Percentiles rank a stretch among this genome's conserved stretches.
These are phyloP conservation scores for Termitomyces sp. DNA, from an alignment of 768 basidiomycete species.

Conservation along the genomic window DNA sequence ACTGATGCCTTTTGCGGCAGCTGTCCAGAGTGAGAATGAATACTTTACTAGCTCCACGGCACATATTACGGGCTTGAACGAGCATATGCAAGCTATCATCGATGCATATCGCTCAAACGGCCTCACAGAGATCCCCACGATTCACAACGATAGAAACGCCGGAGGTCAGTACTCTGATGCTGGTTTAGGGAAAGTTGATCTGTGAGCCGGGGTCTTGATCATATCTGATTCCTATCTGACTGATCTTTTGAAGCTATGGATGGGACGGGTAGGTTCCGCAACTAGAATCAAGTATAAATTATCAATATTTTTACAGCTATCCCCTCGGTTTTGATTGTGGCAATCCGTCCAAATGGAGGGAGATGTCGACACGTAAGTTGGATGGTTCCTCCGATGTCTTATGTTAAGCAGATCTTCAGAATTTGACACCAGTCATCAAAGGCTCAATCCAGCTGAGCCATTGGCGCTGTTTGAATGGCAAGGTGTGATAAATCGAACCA, in stretches of 20 bases:
- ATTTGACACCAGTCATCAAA: constrained; percentile 28
- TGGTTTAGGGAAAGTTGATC: constrained; percentile 32
- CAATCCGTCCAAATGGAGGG: constrained; percentile 50
- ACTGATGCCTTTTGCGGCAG: constrained; percentile 10
- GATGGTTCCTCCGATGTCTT: not conserved
- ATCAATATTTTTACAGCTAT: constrained; percentile 31
- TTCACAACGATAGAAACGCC: constrained; percentile 31
- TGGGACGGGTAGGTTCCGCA: constrained; percentile 23
- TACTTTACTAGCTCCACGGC: constrained; percentile 28
- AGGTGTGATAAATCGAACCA: constrained; percentile 14
- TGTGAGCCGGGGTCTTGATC: constrained; percentile 14
- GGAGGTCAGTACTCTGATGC: constrained; percentile 25
- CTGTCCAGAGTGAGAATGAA: constrained; percentile 46
- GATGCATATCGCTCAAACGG: constrained; percentile 32
- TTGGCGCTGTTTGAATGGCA: constrained; percentile 36
- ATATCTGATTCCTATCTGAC: not conserved
- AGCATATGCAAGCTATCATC: constrained; percentile 42
- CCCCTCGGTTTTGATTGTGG: constrained; percentile 68
- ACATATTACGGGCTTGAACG: constrained; percentile 28
- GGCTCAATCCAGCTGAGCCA: constrained; percentile 31
- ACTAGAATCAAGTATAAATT: not conserved
- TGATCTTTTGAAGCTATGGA: constrained; percentile 35
- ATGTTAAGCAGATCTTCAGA: constrained; percentile 14
- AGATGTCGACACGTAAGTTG: constrained; percentile 29
- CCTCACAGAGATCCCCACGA: constrained; percentile 32